Base-by-base conservation (phyloP, 1,284 basidiomycete species). In the Tilletia walkeri region DNA sequence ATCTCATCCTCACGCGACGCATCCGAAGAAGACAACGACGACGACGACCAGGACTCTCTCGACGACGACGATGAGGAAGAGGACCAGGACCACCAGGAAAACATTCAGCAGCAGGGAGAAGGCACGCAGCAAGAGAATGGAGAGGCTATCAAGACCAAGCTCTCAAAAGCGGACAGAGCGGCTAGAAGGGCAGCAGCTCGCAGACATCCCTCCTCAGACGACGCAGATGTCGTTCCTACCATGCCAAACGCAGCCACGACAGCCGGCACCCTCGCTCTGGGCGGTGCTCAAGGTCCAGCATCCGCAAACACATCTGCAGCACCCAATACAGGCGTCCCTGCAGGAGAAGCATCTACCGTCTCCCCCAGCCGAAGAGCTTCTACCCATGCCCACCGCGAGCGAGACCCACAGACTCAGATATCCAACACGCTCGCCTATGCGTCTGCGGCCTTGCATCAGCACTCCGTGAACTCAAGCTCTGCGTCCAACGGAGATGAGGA, bases 1-100 rank as follows among this genome's bases (percentile, higher is more conserved):
- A 74, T 77, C 54, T 77, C 76, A 9, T 77, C 76, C 1, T 77
- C 76, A 4, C 69, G 76, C 6, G 76, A 77, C 63, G 76, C 76
- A 34, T 75, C 74, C 6, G 76, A 77, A 66, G 76, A 77, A 65
- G 76, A 77, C 71, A 77, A 77, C 50, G 76, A 77, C 65, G 76
- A 77, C 12, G 72, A 75, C 24, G 76, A 77, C 24, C 72, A 75
- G 47, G 72, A 73, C 20, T 72, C 72, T 10, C 69, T 67, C 30
- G 69, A 74, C 3, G 75, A 75, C 38, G 75, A 66, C 0, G 72
- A 70, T 14, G 70, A 69, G 50, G 59, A 63, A 3, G 59, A 63
- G 2, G 36, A 41, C 9, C 30, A 41, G 4, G 59, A 20, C 34
- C 7, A 36, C 4, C 30, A 41, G 10, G 36, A 41, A 2, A 36